A percentile compares a stretch with the other conserved stretches of the same genome.
Conservation (phyloP, 2,329 filamentous ascomycete species). For the Sclerotinia borealis region DNA sequence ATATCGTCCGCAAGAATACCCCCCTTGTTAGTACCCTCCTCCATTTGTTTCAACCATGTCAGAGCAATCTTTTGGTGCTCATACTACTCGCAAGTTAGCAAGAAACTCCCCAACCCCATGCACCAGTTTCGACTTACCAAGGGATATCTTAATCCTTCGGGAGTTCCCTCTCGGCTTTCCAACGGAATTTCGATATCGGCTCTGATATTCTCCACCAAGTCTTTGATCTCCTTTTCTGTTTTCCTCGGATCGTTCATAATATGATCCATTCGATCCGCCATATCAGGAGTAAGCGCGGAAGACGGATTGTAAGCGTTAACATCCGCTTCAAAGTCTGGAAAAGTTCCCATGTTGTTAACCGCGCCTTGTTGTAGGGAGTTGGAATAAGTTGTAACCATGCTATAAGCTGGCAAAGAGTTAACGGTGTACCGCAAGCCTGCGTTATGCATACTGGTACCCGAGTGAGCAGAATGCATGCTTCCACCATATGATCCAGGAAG, state of each 20-base stretch:
- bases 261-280: conserved; percentile 20
- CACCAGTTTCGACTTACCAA: conserved; percentile 36
- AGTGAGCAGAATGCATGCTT: not conserved
- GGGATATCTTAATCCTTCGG: conserved; percentile 58
- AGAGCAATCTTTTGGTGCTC: conserved; percentile 76
- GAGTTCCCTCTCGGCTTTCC: conserved; percentile 61
- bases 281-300: conserved; percentile 29
- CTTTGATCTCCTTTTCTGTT: conserved; percentile 61
- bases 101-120: not conserved
- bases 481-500: not conserved
- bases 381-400: not conserved
- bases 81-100: conserved; percentile 40
- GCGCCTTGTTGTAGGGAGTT: not conserved
- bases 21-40: conserved; percentile 64
- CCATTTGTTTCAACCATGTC: conserved; percentile 70
- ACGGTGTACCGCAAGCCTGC: not conserved
- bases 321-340: conserved; percentile 23
- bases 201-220: conserved; percentile 65
- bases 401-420: not conserved
- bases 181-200: conserved; percentile 61
- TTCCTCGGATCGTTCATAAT: conserved; percentile 41
- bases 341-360: conserved; percentile 3
- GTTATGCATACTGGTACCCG: not conserved
- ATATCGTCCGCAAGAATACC: conserved; percentile 77
- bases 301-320: conserved; percentile 31